Evolutionary conservation across 1,139 yeast genomes (phyloP).

Genomic region (Blastobotrys elegans): DNA sequence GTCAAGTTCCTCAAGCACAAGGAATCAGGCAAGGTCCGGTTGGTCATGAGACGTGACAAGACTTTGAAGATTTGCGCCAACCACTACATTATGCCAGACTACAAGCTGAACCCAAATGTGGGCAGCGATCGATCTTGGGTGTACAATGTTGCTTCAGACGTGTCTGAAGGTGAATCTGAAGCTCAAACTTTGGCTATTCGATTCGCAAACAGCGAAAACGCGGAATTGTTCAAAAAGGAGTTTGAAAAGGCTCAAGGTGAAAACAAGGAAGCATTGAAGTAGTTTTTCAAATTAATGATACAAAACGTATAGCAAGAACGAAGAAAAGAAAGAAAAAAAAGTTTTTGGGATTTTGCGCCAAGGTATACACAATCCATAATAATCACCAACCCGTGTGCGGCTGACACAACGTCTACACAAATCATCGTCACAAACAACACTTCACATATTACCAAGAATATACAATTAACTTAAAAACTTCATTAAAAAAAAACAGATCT

Average conservation of each 20-base stretch:
- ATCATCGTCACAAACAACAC: too few species aligned
- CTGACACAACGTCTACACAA: too few species aligned
- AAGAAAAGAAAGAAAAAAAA: background rate
- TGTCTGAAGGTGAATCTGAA: constrained; percentile 93
- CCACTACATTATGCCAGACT: constrained; percentile 83
- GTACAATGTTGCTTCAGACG: constrained; percentile 88
- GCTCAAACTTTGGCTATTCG: constrained; percentile 96
- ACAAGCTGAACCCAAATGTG: constrained; percentile 82
- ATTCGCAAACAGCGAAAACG: constrained; percentile 95
- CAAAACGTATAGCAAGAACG: background rate
- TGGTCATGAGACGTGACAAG: constrained; percentile 98
- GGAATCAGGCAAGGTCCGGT: constrained; percentile 70
- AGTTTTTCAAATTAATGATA: background rate
- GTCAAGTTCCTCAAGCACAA: constrained; percentile 93
- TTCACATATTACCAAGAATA: too few species aligned
- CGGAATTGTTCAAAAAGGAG: constrained; percentile 90
- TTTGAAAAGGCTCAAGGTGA: constrained; percentile 75
- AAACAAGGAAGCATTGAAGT: constrained; percentile 42
- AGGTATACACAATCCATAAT: background rate
- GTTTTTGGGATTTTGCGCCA: too few species aligned
- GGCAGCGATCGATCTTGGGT: constrained; percentile 99
- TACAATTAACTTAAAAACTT: background rate
- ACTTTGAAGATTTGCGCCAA: constrained; percentile 97
- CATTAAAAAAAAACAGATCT: constrained; percentile 3
- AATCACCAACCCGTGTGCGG: too few species aligned